phyloP scores from a whole-genome alignment of 2,329 filamentous ascomycete species.

The Lizonia empirigonia region DNA sequence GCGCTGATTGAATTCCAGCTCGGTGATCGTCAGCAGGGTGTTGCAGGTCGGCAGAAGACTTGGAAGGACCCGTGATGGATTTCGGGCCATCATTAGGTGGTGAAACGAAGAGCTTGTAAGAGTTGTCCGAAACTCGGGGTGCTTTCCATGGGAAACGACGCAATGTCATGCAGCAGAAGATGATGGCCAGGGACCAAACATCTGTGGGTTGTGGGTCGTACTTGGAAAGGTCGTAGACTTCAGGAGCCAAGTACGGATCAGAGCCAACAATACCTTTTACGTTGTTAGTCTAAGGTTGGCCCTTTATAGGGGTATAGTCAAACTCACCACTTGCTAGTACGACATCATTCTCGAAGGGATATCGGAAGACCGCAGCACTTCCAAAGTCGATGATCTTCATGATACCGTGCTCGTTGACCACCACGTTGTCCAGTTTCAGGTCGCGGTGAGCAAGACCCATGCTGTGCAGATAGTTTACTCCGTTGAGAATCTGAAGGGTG shows the following conservation, averaged over 20 bases:
- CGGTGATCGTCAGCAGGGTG: constrained; percentile 43
- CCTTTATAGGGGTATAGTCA: too few relatives aligned
- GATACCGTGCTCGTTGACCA: constrained; percentile 93
- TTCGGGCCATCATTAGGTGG: constrained; percentile 65
- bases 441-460: constrained; percentile 95
- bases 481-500: constrained; percentile 92
- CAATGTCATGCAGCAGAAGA: constrained; percentile 98
- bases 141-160: constrained; percentile 97
- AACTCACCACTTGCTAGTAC: constrained; percentile 77
- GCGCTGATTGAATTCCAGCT: constrained; percentile 45
- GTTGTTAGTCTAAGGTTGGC: constrained; percentile 20
- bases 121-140: constrained; percentile 88
- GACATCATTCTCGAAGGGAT: constrained; percentile 91
- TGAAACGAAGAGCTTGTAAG: constrained; percentile 89
- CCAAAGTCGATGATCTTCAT: constrained; percentile 99
- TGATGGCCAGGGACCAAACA: constrained; percentile 97
- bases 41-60: constrained; percentile 44
- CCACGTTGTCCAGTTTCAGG: constrained; percentile 95
- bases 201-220: constrained; percentile 95
- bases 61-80: constrained; percentile 40
- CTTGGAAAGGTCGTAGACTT: constrained; percentile 91
- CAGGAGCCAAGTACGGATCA: constrained; percentile 94
- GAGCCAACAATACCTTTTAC: constrained; percentile 78
- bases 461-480: constrained; percentile 91
- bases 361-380: constrained; percentile 94